A percentile compares a stretch with the other conserved stretches of the same genome.
phyloP scores from a whole-genome alignment of 352 stramenopile genomes.

The Globisporangium nagaii region DNA sequence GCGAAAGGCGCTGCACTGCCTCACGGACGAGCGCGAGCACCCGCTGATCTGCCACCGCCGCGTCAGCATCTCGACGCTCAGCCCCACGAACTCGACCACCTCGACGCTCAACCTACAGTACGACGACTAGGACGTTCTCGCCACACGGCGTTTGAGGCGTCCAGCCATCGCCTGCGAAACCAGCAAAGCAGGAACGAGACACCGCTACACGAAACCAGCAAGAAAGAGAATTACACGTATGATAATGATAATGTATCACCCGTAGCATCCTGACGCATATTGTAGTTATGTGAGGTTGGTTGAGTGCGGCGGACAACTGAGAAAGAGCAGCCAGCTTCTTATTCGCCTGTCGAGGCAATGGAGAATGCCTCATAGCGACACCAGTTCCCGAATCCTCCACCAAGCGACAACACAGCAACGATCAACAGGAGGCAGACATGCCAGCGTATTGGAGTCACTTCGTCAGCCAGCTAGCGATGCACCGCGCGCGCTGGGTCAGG shows the following conservation, averaged over 20 bases:
- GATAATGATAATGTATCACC: too few species aligned
- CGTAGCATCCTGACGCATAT: too few species aligned
- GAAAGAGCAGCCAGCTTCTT: neutral
- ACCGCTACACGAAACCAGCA: too few species aligned
- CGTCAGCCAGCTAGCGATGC: constrained; percentile 1
- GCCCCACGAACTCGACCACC: constrained; percentile 20
- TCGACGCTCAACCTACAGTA: constrained; percentile 23
- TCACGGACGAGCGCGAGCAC: constrained; percentile 28
- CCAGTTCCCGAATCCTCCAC: neutral
- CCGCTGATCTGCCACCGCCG: constrained; percentile 5
- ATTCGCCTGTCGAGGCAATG: neutral
- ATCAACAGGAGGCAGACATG: neutral
- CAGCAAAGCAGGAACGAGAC: too few species aligned
- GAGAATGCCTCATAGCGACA: too few species aligned
- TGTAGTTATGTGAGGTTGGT: too few species aligned
- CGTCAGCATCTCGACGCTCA: neutral
- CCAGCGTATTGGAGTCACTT: constrained; percentile 6
- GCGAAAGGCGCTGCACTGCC: constrained; percentile 19
- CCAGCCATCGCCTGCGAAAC: too few species aligned
- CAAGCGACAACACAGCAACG: neutral
- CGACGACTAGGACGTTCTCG: constrained; percentile 3
- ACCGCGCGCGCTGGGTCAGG: constrained; percentile 2
- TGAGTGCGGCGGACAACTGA: neutral
- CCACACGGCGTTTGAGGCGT: too few species aligned
- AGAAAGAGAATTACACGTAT: too few species aligned